phyloP scores from a whole-genome alignment of 495 filamentous ascomycete genomes.

The Aspergillus hancockii region DNA sequence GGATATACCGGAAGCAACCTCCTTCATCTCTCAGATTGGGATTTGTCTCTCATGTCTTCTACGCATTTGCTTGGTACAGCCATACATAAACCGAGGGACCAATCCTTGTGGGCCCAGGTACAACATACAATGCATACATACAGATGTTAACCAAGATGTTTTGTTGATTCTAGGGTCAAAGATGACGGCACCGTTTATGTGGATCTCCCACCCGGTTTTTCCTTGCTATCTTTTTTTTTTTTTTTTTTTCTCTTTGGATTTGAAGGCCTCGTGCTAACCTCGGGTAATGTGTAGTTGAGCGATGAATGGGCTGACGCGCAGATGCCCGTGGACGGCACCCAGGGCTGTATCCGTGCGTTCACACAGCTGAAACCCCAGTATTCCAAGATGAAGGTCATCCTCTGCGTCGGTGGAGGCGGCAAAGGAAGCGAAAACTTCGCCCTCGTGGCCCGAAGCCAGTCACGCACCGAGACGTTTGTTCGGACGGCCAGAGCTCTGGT shows the following conservation, averaged over 20 bases:
- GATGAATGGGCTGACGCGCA: conserved; percentile 85
- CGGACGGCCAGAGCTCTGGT: conserved; percentile 70
- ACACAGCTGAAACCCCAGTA: conserved; percentile 71
- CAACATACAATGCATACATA: conserved; percentile 13
- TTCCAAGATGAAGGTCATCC: conserved; percentile 72
- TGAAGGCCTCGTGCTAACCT: conserved; percentile 25
- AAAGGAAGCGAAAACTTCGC: conserved; percentile 79
- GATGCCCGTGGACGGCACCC: conserved; percentile 74
- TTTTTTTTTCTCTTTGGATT: conserved; percentile 7
- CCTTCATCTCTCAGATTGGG: conserved; percentile 74
- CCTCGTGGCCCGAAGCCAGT: conserved; percentile 62
- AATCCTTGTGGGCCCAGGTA: conserved; percentile 13
- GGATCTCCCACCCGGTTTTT: conserved; percentile 14
- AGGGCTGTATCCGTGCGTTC: conserved; percentile 78
- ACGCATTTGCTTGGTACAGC: conserved; percentile 76
- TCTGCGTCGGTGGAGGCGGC: conserved; percentile 86
- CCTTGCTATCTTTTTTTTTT: background rate
- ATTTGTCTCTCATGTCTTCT: conserved; percentile 77
- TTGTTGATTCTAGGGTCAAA: conserved; percentile 59
- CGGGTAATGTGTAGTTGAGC: conserved; percentile 59
- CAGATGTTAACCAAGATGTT: conserved; percentile 31
- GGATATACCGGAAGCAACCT: conserved; percentile 74
- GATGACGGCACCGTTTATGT: conserved; percentile 83
- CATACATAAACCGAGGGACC: conserved; percentile 9
- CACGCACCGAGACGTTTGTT: conserved; percentile 69